A percentile compares a stretch with the other conserved stretches of the same genome.
Conservation (phyloP, 306 rosid genomes). For the Vigna hirtella region DNA sequence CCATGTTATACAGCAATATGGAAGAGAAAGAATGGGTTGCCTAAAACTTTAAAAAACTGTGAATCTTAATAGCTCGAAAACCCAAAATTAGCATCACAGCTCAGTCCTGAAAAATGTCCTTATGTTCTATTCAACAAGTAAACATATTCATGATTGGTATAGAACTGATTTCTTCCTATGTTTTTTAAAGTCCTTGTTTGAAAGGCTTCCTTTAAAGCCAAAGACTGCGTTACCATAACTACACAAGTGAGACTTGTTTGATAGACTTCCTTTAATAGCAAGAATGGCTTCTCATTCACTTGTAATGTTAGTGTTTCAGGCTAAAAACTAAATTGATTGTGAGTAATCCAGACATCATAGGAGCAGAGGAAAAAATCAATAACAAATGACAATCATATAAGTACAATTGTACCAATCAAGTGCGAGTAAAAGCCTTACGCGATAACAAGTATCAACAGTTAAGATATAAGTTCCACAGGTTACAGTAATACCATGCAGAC, state of each 20-base stretch:
- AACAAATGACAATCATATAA: slow-evolving; percentile 20
- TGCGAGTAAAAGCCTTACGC: slow-evolving; percentile 14
- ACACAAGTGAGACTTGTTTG: slow-evolving; percentile 5
- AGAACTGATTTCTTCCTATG: background rate
- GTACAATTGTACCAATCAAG: background rate
- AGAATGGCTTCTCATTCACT: slow-evolving; percentile 17
- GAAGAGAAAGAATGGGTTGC: background rate
- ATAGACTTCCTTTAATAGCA: slow-evolving; percentile 25
- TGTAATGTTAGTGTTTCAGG: background rate
- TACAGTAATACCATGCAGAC: slow-evolving; percentile 12
- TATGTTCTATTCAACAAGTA: slow-evolving; percentile 25
- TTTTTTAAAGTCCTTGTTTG: background rate
- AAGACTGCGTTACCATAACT: slow-evolving; percentile 6
- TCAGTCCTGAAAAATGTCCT: slow-evolving; percentile 24
- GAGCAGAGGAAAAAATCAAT: slow-evolving; percentile 16
- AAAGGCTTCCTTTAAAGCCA: slow-evolving; percentile 33
- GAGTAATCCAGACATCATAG: slow-evolving; percentile 14
- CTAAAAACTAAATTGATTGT: slow-evolving; percentile 20
- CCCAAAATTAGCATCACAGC: slow-evolving; percentile 25
- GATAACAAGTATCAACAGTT: slow-evolving; percentile 1
- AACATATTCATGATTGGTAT: background rate
- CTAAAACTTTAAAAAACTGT: background rate
- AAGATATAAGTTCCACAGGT: slow-evolving; percentile 21
- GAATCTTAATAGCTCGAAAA: slow-evolving; percentile 22
- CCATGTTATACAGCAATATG: slow-evolving; percentile 9